Conservation (phyloP, 2,329 filamentous ascomycete species). For the Acephala macrosclerotiorum region DNA sequence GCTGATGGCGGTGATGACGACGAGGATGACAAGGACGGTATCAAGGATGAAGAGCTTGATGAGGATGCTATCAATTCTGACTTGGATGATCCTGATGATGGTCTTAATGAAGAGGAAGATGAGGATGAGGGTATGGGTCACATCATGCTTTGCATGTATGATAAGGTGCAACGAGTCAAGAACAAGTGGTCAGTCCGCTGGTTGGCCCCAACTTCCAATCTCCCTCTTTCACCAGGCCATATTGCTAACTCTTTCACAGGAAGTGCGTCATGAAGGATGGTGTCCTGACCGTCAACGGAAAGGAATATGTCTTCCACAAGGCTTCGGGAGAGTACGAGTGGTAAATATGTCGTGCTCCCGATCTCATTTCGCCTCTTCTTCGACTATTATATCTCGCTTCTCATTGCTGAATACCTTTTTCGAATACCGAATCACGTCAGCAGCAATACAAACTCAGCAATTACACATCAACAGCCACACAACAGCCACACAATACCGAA, state of each 20-base stretch:
- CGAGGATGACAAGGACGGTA: slow-evolving; percentile 64
- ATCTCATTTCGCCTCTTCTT: background rate
- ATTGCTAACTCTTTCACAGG: slow-evolving; percentile 53
- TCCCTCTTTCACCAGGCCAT: background rate
- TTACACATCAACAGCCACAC: background rate
- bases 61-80: slow-evolving; percentile 99
- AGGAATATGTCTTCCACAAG: slow-evolving; percentile 98
- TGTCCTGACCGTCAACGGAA: slow-evolving; percentile 89
- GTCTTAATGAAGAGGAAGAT: slow-evolving; percentile 82
- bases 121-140: slow-evolving; percentile 85
- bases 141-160: slow-evolving; percentile 98
- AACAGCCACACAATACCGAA: background rate
- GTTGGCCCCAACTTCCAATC: background rate
- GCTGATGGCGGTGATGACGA: slow-evolving; percentile 67
- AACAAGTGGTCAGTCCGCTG: slow-evolving; percentile 79
- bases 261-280: slow-evolving; percentile 99
- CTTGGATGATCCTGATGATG: slow-evolving; percentile 92
- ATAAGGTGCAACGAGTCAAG: slow-evolving; percentile 98
- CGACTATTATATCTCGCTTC: background rate
- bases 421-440: too few relatives aligned
- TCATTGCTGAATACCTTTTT: background rate
- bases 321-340: slow-evolving; percentile 97
- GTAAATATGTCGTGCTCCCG: slow-evolving; percentile 57
- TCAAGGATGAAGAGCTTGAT: slow-evolving; percentile 67
- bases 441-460: too few relatives aligned